Conservation (phyloP, 805 yeast genomes). For the Lipomyces orientalis region DNA sequence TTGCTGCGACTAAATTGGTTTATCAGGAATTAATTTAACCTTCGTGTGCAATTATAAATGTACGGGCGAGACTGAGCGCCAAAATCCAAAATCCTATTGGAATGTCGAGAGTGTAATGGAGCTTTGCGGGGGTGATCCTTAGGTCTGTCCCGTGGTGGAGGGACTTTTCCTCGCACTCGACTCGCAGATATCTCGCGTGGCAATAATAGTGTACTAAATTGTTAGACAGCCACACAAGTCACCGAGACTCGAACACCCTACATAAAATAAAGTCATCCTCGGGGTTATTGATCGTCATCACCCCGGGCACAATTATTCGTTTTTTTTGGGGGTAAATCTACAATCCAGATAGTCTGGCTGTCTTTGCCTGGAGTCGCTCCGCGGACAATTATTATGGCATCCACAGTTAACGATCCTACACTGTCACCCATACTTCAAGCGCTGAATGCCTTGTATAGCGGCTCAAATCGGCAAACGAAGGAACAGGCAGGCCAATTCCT, state of each 20-base stretch:
- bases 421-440: slow-evolving; percentile 40
- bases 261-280: neutral
- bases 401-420: slow-evolving; percentile 23
- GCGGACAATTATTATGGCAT: slow-evolving; percentile 4
- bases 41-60: neutral
- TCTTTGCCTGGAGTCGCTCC: neutral
- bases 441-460: slow-evolving; percentile 57
- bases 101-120: neutral
- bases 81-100: neutral
- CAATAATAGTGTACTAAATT: neutral
- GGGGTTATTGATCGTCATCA: neutral
- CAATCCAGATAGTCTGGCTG: slow-evolving; percentile 3
- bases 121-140: neutral
- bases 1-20: slow-evolving; percentile 5
- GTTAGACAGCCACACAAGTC: neutral
- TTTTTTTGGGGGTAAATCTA: neutral
- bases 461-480: slow-evolving; percentile 50
- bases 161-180: neutral
- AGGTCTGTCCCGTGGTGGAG: neutral
- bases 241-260: neutral
- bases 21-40: neutral
- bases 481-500: slow-evolving; percentile 60
- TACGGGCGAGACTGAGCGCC: neutral
- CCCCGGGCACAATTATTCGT: neutral
- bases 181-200: neutral